Percentiles rank a stretch among this genome's conserved stretches.
Evolutionary conservation across 306 rosid genomes (phyloP).

Genomic region (Quercus parvula): DNA sequence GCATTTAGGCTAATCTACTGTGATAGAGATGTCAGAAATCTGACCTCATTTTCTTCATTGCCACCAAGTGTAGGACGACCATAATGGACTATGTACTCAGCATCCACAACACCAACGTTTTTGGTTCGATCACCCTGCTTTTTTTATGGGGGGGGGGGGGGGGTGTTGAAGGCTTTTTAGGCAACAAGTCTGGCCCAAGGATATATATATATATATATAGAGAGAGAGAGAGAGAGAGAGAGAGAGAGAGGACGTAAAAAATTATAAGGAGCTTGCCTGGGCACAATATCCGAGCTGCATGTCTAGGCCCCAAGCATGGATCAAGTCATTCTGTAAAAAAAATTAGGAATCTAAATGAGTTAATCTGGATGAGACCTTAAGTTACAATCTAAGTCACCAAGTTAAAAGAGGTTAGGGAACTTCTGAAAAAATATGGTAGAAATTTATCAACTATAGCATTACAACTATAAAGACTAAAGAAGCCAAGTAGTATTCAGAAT

Average conservation of each 20-base stretch:
- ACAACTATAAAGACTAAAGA: not conserved
- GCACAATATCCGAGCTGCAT: constrained; percentile 92
- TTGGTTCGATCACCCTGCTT: constrained; percentile 75
- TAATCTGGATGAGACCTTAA: not conserved
- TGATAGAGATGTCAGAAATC: constrained; percentile 9
- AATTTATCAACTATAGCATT: not conserved
- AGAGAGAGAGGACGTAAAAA: not conserved
- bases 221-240: not conserved
- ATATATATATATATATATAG: not conserved
- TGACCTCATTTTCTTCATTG: constrained; percentile 40
- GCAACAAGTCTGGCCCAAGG: not conserved
- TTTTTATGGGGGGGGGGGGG: not conserved
- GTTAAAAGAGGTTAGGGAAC: not conserved
- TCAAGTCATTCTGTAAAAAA: constrained; percentile 70
- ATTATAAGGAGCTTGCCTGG: constrained; percentile 56
- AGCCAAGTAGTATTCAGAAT: not conserved
- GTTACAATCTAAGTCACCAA: not conserved
- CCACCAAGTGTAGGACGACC: constrained; percentile 93
- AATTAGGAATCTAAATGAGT: not conserved
- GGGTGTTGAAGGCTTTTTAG: not conserved
- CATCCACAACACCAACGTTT: constrained; percentile 86
- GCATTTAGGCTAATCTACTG: not conserved
- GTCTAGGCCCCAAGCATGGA: constrained; percentile 98
- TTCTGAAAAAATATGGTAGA: not conserved
- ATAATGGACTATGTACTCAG: constrained; percentile 77